Evolutionary conservation across 164 flowering plant genomes (phyloP), one percentile per base, ranked within the genome.

Genomic region (Vitis rotundifolia): DNA sequence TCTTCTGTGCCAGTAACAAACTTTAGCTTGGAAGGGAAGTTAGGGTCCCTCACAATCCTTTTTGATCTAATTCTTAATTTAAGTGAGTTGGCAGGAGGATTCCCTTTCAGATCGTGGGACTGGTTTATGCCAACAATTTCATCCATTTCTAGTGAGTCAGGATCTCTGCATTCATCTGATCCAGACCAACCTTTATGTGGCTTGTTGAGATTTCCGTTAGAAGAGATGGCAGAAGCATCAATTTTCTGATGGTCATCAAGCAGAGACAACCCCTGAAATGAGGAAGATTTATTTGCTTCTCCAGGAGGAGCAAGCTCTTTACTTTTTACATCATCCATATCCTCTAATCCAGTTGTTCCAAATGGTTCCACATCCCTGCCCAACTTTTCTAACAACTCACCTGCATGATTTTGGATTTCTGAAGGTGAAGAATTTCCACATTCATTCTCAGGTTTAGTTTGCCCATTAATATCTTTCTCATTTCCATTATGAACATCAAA

Each of bases 41-140:
- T 76, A 44, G 70, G 47, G 22, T 79, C 84, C 60, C 53, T 67
- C 12, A 58, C 19, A 55, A 56, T 55, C n/a, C 50, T 73, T 68
- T 74, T 84, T 29, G 83, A 72, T 71, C 67, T 81, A 19, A 86
- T 71, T 64, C 59, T 83, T 64, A 85, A 11, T 57, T 64, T 75
- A 8, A 75, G 69, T 52, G 65, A 37, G 61, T 65, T 74, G 26
- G 19, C 31, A 37, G 73, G 77, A 53, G 80, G 64, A 47, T 63
- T 72, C 57, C 48, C 73, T 22, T 75, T 77, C 64, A 62, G 44
- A 51, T 81, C 80, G 57, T 59, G 56, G 49, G 63, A 22, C 57
- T 61, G 68, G 16, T 73, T 72, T 61, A n/a, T 2, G 31, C 57
- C 51, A 63, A 14, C 65, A 37, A 10, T 31, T 52, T 57, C 61